Evolutionary conservation across 2,329 filamentous ascomycete species (phyloP), one percentile per base, ranked within the genome.

Genomic region (Calonectria fujianensis): DNA sequence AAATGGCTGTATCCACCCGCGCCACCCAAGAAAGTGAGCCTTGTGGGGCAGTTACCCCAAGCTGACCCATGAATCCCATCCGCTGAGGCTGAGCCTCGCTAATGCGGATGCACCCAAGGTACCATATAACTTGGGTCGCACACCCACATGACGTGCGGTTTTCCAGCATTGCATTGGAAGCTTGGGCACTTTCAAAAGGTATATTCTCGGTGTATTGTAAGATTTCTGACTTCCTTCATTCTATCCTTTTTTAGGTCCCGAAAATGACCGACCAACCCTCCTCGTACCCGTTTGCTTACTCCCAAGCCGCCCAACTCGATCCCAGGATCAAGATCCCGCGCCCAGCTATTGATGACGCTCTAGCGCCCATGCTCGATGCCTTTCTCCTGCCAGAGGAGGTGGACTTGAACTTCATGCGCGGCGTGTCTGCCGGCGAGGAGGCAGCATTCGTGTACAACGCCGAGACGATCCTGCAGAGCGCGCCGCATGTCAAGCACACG

Each of bases 261-360:
- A 52, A 39, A 31, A 70, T 64, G 45, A 29, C 61, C 16, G 31
- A 29, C 16, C 39, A 65, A 35, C 64, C 45, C 11, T 35, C 64
- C 2, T n/a, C 41, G 6, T 78, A 78, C 29, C 77, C 77, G 0
- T 76, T 72, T 32, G 74, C 77, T 20, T 79, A 79, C 64, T 78
- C 78, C 5, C 54, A 76, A 50, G 78, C 77, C 2, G 71, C 77
- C 16, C 24, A 48, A 52, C 74, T 79, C 8, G 78, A 79, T 66
- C 41, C 75, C 0, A 75, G 78, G 67, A 78, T 79, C 70, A 73
- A 76, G 31, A 52, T 73, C 4, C 73, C 78, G 14, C 77, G 78
- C 27, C 77, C 78, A 8, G 29, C 32, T 4, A 70, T 75, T 39
- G 78, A 79, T 35, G 41, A 76, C 14, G n/a, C 51, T 10, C 75